These are phyloP conservation scores for Biscutella laevigata DNA, from an alignment of 441 rosid species.

Conservation along the genomic window DNA sequence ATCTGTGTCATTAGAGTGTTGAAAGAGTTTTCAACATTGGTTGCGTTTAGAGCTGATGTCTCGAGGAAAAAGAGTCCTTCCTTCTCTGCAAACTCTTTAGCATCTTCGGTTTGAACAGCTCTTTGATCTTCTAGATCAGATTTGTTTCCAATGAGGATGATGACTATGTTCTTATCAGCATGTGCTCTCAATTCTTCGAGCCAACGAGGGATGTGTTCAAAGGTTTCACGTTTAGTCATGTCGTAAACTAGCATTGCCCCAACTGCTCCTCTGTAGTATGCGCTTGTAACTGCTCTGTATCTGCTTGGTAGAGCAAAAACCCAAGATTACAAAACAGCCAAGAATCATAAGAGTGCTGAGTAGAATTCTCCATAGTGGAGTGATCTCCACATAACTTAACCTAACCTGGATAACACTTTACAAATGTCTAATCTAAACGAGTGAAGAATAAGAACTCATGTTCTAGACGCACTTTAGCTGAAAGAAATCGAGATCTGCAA, in stretches of 20 bases:
- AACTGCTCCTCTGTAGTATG: conserved; percentile 65
- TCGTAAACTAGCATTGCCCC: conserved; percentile 72
- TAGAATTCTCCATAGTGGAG: too few relatives aligned
- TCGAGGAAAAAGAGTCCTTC: conserved; percentile 64
- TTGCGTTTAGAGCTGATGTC: conserved; percentile 49
- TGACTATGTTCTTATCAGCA: conserved; percentile 68
- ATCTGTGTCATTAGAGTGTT: conserved; percentile 71
- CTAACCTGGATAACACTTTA: too few relatives aligned
- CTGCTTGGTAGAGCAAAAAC: conserved; percentile 33
- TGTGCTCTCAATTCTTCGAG: conserved; percentile 59
- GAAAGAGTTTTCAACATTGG: conserved; percentile 57
- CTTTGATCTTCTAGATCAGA: conserved; percentile 52
- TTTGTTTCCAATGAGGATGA: conserved; percentile 57
- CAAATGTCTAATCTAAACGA: too few relatives aligned
- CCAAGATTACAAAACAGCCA: too few relatives aligned
- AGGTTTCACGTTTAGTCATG: conserved; percentile 45
- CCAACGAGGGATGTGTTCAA: conserved; percentile 72
- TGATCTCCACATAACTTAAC: too few relatives aligned
- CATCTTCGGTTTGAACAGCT: conserved; percentile 47
- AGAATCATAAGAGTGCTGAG: too few relatives aligned
- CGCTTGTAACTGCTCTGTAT: conserved; percentile 70
- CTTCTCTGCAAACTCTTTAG: conserved; percentile 56
- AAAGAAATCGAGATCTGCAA: too few relatives aligned
- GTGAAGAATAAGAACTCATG: too few relatives aligned
- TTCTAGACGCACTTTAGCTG: too few relatives aligned